These are phyloP conservation scores for Aleurites moluccanus DNA, from an alignment of 441 rosid genomes.

Conservation along the genomic window DNA sequence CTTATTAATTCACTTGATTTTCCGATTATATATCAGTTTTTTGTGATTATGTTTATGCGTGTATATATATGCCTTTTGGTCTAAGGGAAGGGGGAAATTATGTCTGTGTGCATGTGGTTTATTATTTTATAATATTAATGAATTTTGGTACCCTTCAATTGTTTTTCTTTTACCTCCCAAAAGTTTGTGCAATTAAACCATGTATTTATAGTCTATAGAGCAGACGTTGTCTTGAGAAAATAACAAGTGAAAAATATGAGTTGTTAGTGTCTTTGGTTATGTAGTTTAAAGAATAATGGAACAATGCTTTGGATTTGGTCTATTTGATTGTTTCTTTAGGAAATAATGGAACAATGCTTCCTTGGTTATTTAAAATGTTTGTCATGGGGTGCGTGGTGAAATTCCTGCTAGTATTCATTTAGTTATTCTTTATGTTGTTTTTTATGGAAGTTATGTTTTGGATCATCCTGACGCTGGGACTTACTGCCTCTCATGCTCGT, in stretches of 20 bases:
- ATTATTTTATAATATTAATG: not conserved
- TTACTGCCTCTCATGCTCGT: not conserved
- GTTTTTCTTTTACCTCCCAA: no score
- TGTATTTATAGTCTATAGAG: not conserved
- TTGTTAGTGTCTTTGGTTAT: not conserved
- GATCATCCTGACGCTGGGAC: not conserved
- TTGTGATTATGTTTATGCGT: not conserved
- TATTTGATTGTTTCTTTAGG: not conserved
- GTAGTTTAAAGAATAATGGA: not conserved
- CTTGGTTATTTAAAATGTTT: not conserved
- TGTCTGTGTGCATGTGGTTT: not conserved
- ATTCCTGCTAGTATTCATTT: not conserved
- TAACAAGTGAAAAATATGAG: not conserved
- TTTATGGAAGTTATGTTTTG: not conserved
- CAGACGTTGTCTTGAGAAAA: not conserved
- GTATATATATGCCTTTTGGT: not conserved
- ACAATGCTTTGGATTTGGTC: not conserved
- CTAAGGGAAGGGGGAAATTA: not conserved
- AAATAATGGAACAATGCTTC: not conserved
- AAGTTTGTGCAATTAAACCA: not conserved
- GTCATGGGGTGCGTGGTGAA: not conserved
- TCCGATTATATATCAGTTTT: not conserved
- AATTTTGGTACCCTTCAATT: not conserved
- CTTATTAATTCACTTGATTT: not conserved
- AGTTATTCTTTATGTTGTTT: not conserved